Conservation (phyloP, 2,329 filamentous ascomycete genomes). For the Fusarium lyarnte region DNA sequence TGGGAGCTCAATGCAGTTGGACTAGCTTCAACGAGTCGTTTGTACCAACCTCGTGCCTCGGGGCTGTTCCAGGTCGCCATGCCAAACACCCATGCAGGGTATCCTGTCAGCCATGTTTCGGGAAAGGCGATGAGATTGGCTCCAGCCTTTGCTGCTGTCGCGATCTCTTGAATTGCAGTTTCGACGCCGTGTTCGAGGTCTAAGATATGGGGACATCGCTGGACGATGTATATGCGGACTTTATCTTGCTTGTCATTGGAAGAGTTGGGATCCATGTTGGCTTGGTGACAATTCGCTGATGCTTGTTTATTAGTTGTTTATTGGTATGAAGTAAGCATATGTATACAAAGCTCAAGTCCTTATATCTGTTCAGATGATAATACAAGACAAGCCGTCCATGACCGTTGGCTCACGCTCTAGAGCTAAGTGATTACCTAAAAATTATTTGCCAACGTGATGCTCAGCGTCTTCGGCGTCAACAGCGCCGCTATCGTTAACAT, state of each 20-base stretch:
- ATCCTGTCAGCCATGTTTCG: no score
- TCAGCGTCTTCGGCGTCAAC: neutral
- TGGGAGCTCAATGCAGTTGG: no score
- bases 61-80: no score
- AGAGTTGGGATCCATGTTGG: neutral
- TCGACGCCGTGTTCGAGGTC: neutral
- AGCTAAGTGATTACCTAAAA: neutral
- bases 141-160: neutral
- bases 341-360: no score
- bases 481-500: neutral
- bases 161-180: neutral
- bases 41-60: no score
- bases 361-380: neutral
- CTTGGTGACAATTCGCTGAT: rapidly evolving
- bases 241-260: neutral
- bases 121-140: no score
- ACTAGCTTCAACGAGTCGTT: no score
- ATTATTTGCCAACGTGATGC: neutral
- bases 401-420: no score
- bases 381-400: no score
- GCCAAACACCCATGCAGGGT: no score
- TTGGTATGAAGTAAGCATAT: no score
- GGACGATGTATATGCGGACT: neutral
- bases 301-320: neutral
- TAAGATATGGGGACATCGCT: neutral